Evolutionary conservation across 345 rosid genomes (phyloP).

Genomic region (Hibiscus syriacus): DNA sequence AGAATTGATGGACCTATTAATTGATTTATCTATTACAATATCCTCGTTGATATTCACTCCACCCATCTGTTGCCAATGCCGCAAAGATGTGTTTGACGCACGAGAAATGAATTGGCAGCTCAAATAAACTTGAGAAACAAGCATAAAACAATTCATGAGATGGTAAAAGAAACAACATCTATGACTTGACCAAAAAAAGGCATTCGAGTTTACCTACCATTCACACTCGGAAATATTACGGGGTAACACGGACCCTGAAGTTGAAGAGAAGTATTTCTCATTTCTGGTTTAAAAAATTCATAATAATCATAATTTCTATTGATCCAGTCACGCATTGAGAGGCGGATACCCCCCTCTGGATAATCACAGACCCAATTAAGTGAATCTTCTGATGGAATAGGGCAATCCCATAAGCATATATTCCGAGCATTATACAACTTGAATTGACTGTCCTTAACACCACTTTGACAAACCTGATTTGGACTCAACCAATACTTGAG

Average conservation of each 20-base stretch:
- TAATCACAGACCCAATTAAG: constrained; percentile 97
- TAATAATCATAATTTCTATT: constrained; percentile 81
- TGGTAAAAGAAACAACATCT: neutral
- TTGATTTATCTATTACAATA: constrained; percentile 77
- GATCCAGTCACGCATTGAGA: constrained; percentile 75
- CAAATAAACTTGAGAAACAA: constrained; percentile 64
- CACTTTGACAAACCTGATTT: constrained; percentile 92
- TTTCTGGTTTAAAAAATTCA: constrained; percentile 87
- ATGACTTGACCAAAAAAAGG: neutral
- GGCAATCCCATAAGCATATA: constrained; percentile 89
- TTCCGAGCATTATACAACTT: constrained; percentile 73
- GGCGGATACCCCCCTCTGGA: constrained; percentile 90
- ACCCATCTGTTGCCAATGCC: constrained; percentile 94
- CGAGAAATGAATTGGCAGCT: constrained; percentile 90
- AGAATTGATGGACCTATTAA: constrained; percentile 71
- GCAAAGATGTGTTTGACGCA: constrained; percentile 73
- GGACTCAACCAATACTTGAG: constrained; percentile 91
- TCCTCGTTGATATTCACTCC: constrained; percentile 81
- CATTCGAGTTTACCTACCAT: constrained; percentile 38
- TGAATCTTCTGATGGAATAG: constrained; percentile 67
- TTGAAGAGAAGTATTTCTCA: constrained; percentile 87
- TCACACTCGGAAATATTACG: constrained; percentile 79
- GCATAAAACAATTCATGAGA: neutral
- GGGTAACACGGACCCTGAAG: constrained; percentile 99
- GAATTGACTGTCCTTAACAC: constrained; percentile 68